Conservation (phyloP, 2,329 filamentous ascomycete species). For the Phialophora chinensis region DNA sequence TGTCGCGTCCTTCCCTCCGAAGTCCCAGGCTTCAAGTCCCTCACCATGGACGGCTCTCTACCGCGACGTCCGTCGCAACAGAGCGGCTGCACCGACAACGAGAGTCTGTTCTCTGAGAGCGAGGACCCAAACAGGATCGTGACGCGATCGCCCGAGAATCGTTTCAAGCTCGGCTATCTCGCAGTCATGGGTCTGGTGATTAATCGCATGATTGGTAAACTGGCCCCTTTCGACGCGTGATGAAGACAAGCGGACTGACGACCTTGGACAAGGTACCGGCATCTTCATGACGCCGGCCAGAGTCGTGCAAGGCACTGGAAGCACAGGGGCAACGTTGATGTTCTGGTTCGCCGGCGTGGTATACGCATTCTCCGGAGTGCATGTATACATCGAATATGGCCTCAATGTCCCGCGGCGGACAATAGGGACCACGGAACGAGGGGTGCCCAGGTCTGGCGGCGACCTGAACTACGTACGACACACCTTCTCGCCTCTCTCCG, state of each 20-base stretch:
- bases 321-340: constrained; percentile 1
- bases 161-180: constrained; percentile 7
- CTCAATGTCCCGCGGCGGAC: constrained; percentile 5
- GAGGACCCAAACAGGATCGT: constrained; percentile 4
- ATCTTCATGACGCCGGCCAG: constrained; percentile 13
- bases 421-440: neutral
- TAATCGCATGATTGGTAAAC: constrained; percentile 13
- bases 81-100: neutral
- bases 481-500: neutral
- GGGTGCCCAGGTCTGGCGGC: constrained; percentile 26
- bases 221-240: neutral
- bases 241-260: neutral
- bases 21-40: neutral
- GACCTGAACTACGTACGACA: constrained; percentile 33
- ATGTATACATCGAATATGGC: constrained; percentile 11
- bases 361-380: constrained; percentile 1
- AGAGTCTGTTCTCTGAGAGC: constrained; percentile 7
- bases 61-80: constrained; percentile 4
- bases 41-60: neutral
- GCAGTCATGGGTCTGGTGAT: constrained; percentile 6
- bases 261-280: neutral
- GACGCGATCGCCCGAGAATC: neutral
- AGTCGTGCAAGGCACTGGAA: constrained; percentile 2
- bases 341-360: constrained; percentile 14
- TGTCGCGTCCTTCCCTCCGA: neutral